Percentiles rank a stretch among this genome's conserved stretches.
Evolutionary conservation across 495 filamentous ascomycete genomes (phyloP).

Genomic region (Neurospora discreta): DNA sequence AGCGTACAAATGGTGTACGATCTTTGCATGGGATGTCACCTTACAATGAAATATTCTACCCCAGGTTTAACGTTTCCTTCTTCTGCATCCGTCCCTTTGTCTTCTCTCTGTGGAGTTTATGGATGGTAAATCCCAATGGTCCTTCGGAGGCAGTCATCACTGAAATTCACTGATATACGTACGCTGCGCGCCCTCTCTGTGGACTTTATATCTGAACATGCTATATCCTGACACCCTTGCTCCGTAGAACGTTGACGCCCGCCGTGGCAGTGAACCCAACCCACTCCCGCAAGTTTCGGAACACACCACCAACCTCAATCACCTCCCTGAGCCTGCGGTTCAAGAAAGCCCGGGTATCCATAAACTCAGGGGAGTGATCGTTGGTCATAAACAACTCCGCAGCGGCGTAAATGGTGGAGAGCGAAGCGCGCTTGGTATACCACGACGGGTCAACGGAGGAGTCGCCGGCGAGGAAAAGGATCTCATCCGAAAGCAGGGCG

Average conservation of each 20-base stretch:
- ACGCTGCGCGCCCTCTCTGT: not conserved
- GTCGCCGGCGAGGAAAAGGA: slow-evolving; percentile 76
- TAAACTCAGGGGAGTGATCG: slow-evolving; percentile 54
- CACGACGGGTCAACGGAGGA: slow-evolving; percentile 67
- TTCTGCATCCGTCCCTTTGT: not conserved
- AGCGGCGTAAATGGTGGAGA: slow-evolving; percentile 72
- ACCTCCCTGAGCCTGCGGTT: slow-evolving; percentile 64
- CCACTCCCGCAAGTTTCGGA: slow-evolving; percentile 59
- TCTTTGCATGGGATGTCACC: not conserved
- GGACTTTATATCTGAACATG: not conserved
- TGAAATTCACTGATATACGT: not conserved
- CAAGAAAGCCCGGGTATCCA: slow-evolving; percentile 70
- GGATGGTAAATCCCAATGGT: not conserved
- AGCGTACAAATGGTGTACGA: not conserved
- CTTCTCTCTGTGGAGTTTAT: not conserved
- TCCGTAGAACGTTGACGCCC: slow-evolving; percentile 50
- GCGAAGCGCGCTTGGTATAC: slow-evolving; percentile 78
- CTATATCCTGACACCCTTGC: slow-evolving; percentile 51
- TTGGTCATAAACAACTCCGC: slow-evolving; percentile 90
- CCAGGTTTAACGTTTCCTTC: not conserved
- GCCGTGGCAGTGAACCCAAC: slow-evolving; percentile 63
- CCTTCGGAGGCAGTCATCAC: not conserved
- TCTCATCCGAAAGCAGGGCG: slow-evolving; percentile 72
- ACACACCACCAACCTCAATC: slow-evolving; percentile 41
- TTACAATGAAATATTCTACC: not conserved